Conservation (phyloP, 2,329 filamentous ascomycete genomes). For the Aspergillus versicolor region DNA sequence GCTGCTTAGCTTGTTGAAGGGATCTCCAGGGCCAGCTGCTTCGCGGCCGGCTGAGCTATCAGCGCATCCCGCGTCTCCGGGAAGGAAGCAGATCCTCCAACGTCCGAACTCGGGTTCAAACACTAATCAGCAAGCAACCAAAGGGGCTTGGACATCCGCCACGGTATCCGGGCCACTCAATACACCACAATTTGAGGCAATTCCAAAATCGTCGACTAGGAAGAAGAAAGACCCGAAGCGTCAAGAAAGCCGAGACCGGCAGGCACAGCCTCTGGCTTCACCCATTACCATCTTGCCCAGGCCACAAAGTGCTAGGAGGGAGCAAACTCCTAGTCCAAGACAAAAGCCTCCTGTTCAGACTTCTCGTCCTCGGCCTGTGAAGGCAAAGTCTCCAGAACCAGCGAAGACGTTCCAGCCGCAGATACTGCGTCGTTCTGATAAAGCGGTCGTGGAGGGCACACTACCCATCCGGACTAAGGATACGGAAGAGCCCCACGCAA, state of each 20-base stretch:
- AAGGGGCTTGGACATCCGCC: conserved; percentile 32
- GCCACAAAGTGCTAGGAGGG: conserved; percentile 31
- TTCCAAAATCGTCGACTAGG: conserved; percentile 26
- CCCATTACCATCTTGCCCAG: conserved; percentile 40
- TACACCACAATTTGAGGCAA: conserved; percentile 39
- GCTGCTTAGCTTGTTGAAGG: conserved; percentile 36
- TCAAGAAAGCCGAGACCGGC: conserved; percentile 23
- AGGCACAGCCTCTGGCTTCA: conserved; percentile 26
- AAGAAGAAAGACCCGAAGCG: conserved; percentile 24
- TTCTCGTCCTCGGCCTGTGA: conserved; percentile 17
- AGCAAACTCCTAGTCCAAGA: conserved; percentile 16
- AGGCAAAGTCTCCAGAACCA: conserved; percentile 31
- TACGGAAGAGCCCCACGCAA: conserved; percentile 17
- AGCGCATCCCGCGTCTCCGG: conserved; percentile 41
- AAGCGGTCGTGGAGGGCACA: conserved; percentile 26
- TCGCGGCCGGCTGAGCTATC: conserved; percentile 47
- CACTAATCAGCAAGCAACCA: conserved; percentile 10
- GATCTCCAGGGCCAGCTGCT: conserved; percentile 17
- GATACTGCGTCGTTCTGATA: conserved; percentile 53
- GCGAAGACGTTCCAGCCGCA: conserved; percentile 54
- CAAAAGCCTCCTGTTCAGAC: conserved; percentile 10
- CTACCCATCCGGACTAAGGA: conserved; percentile 28
- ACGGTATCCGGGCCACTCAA: conserved; percentile 43
- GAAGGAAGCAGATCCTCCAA: conserved; percentile 34
- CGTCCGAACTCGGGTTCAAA: conserved; percentile 22